Base-by-base conservation (phyloP, 108 stramenopile genomes). In the Fistulifera pelliculosa region DNA sequence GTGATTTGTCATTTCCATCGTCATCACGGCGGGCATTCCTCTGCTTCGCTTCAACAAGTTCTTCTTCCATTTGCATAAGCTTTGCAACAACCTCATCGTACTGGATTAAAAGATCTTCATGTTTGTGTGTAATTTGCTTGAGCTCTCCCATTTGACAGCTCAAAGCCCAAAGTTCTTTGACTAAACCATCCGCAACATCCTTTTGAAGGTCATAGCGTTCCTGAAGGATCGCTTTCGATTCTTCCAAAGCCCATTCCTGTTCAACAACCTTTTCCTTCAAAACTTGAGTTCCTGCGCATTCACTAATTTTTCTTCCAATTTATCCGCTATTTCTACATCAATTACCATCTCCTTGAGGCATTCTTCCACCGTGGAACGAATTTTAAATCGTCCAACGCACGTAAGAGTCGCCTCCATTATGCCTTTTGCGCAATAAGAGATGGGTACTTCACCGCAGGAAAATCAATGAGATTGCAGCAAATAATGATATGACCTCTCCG, bases 21-120 rank as follows among this genome's bases (percentile, higher is more conserved):
- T 23, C 27, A 43, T 15, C 16, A 8, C 38, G 12, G 17, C 26
- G 12, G 16, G 48, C 24, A n/a, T 51, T 28, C 8, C 41, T 47
- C 14, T 25, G 14, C 43, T 48, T 56, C 47, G 39, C 55, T 43
- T 14, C 56, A 24, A 44, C 24, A 14, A 78, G 38, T 24, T 64
- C 62, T 68, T 71, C 69, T 58, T 78, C 77, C 1, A 66, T 59
- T 54, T 68, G 65, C 27, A 52, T 42, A 10, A 78, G 50, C 47
- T 71, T 73, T n/a, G 77, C 73, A 13, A 71, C 39, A 12, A 74
- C 38, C 15, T 49, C 57, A 26, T 75, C 78, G 47, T 72, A 65
- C 16, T 68, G 45, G 16, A 54, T 26, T 1, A 71, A 55, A 27
- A 66, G 58, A 22, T 65, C 44, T 62, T 60, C 50, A 51, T 79